Percentiles rank a stretch among this genome's conserved stretches.
Evolutionary conservation across 148 eudicot genomes (phyloP).

Genomic region (Dianthus caryophyllus): DNA sequence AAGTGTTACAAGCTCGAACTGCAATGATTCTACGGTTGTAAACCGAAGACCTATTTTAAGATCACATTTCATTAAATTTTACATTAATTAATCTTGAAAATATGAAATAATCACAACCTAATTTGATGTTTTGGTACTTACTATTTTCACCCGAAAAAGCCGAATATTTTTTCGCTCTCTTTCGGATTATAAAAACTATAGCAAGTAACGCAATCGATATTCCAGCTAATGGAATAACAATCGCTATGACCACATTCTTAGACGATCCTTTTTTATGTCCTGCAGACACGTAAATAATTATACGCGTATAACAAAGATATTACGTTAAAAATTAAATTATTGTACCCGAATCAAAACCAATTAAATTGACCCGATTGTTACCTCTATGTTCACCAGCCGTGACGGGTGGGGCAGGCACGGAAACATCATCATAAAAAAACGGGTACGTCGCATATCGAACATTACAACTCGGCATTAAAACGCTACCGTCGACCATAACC

Average conservation of each 20-base stretch:
- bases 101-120: not conserved
- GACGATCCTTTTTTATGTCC: not conserved
- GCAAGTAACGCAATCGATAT: not conserved
- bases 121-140: not conserved
- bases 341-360: no score
- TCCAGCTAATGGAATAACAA: conserved; percentile 2
- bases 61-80: not conserved
- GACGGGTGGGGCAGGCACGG: not conserved
- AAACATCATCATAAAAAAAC: not conserved
- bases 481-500: conserved; percentile 10
- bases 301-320: no score
- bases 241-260: conserved; percentile 2
- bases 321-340: no score
- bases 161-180: not conserved
- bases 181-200: not conserved
- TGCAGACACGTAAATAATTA: not conserved
- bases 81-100: not conserved
- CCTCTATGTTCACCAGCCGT: not conserved
- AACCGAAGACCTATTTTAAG: conserved; percentile 1
- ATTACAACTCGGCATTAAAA: conserved; percentile 24
- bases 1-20: conserved; percentile 10
- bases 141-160: not conserved
- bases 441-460: conserved; percentile 13
- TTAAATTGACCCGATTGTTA: not conserved
- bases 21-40: conserved; percentile 10